Percentiles rank a stretch among this genome's conserved stretches.
Conservation (phyloP, 148 eudicot species). For the Chenopodium berlandieri region DNA sequence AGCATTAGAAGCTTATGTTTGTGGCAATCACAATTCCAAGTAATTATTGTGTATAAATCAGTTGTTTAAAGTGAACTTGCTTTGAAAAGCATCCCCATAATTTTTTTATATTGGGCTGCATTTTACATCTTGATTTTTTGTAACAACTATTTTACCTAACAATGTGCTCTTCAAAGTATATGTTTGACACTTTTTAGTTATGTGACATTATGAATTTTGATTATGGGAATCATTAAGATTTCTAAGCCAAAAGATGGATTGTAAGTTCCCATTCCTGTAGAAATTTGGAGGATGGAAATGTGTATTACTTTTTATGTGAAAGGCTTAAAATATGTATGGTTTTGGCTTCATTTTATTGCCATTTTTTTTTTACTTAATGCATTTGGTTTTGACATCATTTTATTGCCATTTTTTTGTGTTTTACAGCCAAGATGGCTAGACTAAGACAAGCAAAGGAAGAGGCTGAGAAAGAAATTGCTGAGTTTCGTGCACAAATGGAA, state of each 20-base stretch:
- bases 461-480: conserved; percentile 86
- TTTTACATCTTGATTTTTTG: neutral
- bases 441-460: conserved; percentile 90
- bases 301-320: neutral
- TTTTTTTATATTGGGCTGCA: neutral
- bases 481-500: conserved; percentile 84
- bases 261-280: neutral
- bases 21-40: neutral
- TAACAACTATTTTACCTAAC: neutral
- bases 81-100: neutral
- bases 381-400: neutral
- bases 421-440: conserved; percentile 74
- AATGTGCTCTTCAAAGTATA: neutral
- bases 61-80: neutral
- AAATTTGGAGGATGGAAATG: neutral
- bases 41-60: neutral
- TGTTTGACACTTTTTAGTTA: no score
- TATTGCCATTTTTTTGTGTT: conserved; percentile 9
- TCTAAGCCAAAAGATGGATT: neutral
- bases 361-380: neutral
- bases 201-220: neutral
- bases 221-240: neutral
- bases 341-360: neutral
- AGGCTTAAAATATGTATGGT: neutral
- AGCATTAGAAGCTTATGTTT: neutral